phyloP scores from a whole-genome alignment of 306 rosid species.

The Vachellia collinsii region DNA sequence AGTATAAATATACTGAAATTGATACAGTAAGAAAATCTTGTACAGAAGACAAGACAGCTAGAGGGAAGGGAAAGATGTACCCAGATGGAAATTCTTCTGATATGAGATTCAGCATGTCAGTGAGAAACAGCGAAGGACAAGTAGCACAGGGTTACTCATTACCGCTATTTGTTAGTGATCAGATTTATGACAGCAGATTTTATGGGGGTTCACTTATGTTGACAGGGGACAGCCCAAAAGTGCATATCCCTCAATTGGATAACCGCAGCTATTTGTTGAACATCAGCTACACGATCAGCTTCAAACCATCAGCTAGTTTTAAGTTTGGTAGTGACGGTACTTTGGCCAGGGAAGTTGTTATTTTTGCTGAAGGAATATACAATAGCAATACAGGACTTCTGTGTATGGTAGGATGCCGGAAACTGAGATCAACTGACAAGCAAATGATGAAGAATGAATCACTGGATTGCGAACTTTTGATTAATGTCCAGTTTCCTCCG shows the following conservation, averaged over 20 bases:
- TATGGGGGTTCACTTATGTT: constrained; percentile 39
- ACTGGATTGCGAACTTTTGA: constrained; percentile 68
- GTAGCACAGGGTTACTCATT: constrained; percentile 64
- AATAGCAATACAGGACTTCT: constrained; percentile 59
- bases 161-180: constrained; percentile 63
- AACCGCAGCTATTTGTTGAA: constrained; percentile 42
- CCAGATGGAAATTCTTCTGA: constrained; percentile 72
- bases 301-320: constrained; percentile 50
- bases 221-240: constrained; percentile 22
- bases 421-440: constrained; percentile 44
- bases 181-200: constrained; percentile 37
- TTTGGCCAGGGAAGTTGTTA: constrained; percentile 43
- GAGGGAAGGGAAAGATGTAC: constrained; percentile 54
- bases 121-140: constrained; percentile 63
- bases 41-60: constrained; percentile 44
- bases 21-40: constrained; percentile 50
- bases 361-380: constrained; percentile 84
- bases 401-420: constrained; percentile 85
- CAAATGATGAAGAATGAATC: constrained; percentile 47
- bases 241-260: constrained; percentile 20
- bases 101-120: constrained; percentile 62
- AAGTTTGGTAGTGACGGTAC: constrained; percentile 41
- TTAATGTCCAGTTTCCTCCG: constrained; percentile 71
- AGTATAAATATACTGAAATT: constrained; percentile 64
- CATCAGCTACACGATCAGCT: constrained; percentile 65